A percentile compares a stretch with the other conserved stretches of the same genome.
Conservation (phyloP, 129 eudicot genomes). For the Pseudognaphalium luteoalbum region DNA sequence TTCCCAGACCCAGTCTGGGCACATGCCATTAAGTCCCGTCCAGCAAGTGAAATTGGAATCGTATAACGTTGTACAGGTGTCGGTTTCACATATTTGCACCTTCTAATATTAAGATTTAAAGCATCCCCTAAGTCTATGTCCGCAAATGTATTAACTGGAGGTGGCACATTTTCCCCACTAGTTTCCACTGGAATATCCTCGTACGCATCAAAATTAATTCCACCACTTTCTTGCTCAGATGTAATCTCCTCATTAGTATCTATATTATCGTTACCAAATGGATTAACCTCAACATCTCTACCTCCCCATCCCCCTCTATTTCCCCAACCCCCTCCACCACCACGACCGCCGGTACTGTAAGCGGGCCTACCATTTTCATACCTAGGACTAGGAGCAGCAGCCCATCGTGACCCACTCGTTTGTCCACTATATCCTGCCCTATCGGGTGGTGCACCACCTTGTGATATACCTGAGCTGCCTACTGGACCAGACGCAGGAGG, state of each 20-base stretch:
- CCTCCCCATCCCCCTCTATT: constrained; percentile 30
- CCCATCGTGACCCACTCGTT: constrained; percentile 41
- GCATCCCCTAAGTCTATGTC: constrained; percentile 77
- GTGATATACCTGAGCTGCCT: constrained; percentile 34
- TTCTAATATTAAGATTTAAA: constrained; percentile 63
- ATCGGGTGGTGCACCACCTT: constrained; percentile 47
- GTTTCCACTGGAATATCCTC: constrained; percentile 90
- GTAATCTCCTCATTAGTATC: constrained; percentile 47
- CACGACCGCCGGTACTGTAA: constrained; percentile 19
- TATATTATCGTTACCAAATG: constrained; percentile 21
- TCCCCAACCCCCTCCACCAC: constrained; percentile 29
- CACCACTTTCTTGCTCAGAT: constrained; percentile 40
- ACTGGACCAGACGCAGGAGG: constrained; percentile 32
- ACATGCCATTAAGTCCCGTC: constrained; percentile 87
- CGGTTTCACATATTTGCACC: constrained; percentile 81
- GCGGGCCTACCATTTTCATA: constrained; percentile 42
- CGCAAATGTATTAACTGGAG: constrained; percentile 76
- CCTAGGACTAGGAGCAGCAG: constrained; percentile 53
- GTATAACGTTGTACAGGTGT: constrained; percentile 81
- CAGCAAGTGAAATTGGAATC: constrained; percentile 72
- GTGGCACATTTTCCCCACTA: constrained; percentile 69
- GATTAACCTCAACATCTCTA: constrained; percentile 34
- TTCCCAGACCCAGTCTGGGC: constrained; percentile 88
- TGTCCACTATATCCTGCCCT: constrained; percentile 41
- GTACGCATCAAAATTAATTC: constrained; percentile 80